Conservation (phyloP, 805 yeast genomes). For the Saturnispora mendoncae region DNA sequence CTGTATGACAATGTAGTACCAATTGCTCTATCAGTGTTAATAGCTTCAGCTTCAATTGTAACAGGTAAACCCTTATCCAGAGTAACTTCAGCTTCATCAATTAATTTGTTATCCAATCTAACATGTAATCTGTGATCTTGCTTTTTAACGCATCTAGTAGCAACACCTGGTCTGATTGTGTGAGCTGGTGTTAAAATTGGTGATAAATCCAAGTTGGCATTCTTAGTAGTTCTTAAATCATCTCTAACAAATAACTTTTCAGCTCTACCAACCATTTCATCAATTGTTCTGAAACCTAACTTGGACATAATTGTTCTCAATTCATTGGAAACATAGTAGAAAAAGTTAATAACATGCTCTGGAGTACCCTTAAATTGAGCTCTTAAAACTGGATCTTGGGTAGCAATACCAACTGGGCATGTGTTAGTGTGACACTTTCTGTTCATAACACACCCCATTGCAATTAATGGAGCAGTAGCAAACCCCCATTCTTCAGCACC, state of each 20-base stretch:
- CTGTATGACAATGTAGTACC: constrained; percentile 94
- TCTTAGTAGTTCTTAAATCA: constrained; percentile 78
- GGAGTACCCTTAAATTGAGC: constrained; percentile 93
- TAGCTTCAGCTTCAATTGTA: constrained; percentile 84
- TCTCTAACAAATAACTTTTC: constrained; percentile 83
- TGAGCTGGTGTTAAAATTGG: constrained; percentile 97
- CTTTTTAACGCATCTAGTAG: constrained; percentile 83
- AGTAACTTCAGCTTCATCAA: constrained; percentile 94
- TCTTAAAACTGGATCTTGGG: constrained; percentile 92
- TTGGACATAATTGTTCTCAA: constrained; percentile 88
- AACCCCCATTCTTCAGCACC: constrained; percentile 99
- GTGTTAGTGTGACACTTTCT: constrained; percentile 89
- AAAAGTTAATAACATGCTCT: constrained; percentile 96
- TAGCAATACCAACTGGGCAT: constrained; percentile 98
- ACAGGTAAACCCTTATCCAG: constrained; percentile 94
- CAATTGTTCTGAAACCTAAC: constrained; percentile 89
- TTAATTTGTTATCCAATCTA: constrained; percentile 88
- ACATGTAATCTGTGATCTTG: constrained; percentile 92
- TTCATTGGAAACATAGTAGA: constrained; percentile 89
- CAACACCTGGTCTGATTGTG: constrained; percentile 91
- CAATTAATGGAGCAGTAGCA: constrained; percentile 94
- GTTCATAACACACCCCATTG: constrained; percentile 97
- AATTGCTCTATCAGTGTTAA: constrained; percentile 92
- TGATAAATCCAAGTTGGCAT: constrained; percentile 80
- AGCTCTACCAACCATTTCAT: constrained; percentile 97